Percentiles rank a stretch among this genome's conserved stretches.
These are phyloP conservation scores for Glutinoglossum americanum DNA, from an alignment of 495 filamentous ascomycete species.

Conservation along the genomic window DNA sequence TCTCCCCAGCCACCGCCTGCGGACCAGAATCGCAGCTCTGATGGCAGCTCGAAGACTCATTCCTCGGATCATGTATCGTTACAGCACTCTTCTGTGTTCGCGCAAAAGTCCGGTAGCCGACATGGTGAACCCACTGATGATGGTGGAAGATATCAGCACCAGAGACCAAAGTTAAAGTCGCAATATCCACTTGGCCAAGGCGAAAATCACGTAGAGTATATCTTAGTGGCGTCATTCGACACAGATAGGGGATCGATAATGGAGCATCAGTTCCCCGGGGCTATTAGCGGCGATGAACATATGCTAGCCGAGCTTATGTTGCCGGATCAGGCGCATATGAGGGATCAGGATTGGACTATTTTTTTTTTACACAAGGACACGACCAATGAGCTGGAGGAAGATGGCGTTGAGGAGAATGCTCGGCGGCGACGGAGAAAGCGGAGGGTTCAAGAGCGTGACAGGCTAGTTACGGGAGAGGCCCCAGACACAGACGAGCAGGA, in stretches of 20 bases:
- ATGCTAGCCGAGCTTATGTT: constrained; percentile 99
- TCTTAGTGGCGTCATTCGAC: constrained; percentile 94
- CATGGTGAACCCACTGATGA: background rate
- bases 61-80: background rate
- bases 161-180: constrained; percentile 38
- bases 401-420: constrained; percentile 25
- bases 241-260: constrained; percentile 91
- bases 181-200: constrained; percentile 62
- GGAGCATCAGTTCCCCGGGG: constrained; percentile 90
- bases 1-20: constrained; percentile 1
- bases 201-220: constrained; percentile 96
- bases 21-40: constrained; percentile 2
- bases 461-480: background rate
- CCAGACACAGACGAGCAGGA: background rate
- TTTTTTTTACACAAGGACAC: constrained; percentile 95
- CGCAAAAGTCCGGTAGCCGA: background rate
- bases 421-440: constrained; percentile 19
- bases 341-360: constrained; percentile 96
- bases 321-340: constrained; percentile 85
- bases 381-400: constrained; percentile 46
- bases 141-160: background rate
- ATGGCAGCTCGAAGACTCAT: constrained; percentile 3
- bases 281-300: constrained; percentile 91
- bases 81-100: constrained; percentile 1
- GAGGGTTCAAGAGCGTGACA: constrained; percentile 7